These are phyloP conservation scores for Nemania bipapillata DNA, from an alignment of 2,329 filamentous ascomycete species.

Conservation along the genomic window DNA sequence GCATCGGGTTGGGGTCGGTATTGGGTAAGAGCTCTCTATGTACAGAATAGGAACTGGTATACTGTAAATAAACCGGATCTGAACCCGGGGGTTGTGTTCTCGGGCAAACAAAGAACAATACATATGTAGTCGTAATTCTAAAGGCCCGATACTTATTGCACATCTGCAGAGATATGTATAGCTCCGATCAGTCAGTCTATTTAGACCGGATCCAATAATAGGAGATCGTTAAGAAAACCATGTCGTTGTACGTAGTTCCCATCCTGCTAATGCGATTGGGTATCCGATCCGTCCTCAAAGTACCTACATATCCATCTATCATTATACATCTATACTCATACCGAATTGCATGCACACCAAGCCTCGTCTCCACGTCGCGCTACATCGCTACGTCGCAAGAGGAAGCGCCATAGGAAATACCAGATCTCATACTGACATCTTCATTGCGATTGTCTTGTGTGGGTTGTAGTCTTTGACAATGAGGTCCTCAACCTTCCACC, in stretches of 20 bases:
- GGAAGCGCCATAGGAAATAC: not conserved
- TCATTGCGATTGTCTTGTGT: slow-evolving; percentile 93
- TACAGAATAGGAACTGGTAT: too few species aligned
- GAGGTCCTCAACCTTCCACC: slow-evolving; percentile 90
- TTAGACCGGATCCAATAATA: not conserved
- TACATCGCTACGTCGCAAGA: not conserved
- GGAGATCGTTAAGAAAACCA: not conserved
- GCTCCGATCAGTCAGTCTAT: not conserved
- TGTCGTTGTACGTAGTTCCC: not conserved
- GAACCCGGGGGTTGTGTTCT: too few species aligned
- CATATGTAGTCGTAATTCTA: too few species aligned
- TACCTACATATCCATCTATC: not conserved
- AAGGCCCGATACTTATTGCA: not conserved
- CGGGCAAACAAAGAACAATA: too few species aligned
- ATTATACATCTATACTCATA: slow-evolving; percentile 7
- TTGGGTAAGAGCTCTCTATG: too few species aligned
- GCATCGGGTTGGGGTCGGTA: too few species aligned
- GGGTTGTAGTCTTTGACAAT: slow-evolving; percentile 88
- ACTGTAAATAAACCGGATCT: too few species aligned
- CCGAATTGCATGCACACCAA: not conserved
- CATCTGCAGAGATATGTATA: not conserved
- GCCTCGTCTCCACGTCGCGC: not conserved
- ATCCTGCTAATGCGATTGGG: not conserved
- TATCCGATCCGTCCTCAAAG: too few species aligned
- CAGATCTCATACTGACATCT: slow-evolving; percentile 83